A percentile compares a stretch with the other conserved stretches of the same genome.
Conservation (phyloP, 2,329 filamentous ascomycete genomes). For the Sporothrix protearum region DNA sequence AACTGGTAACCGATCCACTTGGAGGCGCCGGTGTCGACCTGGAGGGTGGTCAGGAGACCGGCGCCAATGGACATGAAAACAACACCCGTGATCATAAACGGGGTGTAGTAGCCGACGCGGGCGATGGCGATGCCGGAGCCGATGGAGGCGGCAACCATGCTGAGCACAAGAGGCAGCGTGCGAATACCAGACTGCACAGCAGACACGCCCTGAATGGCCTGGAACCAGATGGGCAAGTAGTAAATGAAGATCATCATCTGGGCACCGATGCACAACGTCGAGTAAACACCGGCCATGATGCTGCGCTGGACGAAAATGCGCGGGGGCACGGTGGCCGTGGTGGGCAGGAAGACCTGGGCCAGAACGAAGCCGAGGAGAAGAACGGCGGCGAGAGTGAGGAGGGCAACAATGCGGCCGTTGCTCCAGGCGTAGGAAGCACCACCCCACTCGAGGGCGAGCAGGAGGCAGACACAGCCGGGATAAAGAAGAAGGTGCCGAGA, state of each 20-base stretch:
- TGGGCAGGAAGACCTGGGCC: constrained; percentile 36
- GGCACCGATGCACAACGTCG: constrained; percentile 7
- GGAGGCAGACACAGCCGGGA: constrained; percentile 40
- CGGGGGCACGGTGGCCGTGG: constrained; percentile 38
- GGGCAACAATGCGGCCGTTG: constrained; percentile 35
- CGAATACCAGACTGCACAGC: constrained; percentile 42
- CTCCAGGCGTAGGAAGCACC: constrained; percentile 37
- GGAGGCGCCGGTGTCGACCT: constrained; percentile 34
- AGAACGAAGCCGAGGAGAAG: constrained; percentile 33
- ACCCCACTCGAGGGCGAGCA: constrained; percentile 46
- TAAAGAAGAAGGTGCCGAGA: constrained; percentile 28
- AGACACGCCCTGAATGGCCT: constrained; percentile 41
- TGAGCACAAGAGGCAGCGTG: constrained; percentile 42
- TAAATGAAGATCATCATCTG: constrained; percentile 22
- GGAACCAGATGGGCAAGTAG: constrained; percentile 42
- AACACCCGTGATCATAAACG: constrained; percentile 41
- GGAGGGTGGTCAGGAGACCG: constrained; percentile 41
- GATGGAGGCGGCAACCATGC: constrained; percentile 43
- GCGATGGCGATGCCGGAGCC: constrained; percentile 39
- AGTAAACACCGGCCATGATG: constrained; percentile 17
- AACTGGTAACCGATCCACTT: constrained; percentile 44
- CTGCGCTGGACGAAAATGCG: constrained; percentile 37
- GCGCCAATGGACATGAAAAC: constrained; percentile 40
- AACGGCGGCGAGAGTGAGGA: constrained; percentile 33
- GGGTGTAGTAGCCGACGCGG: constrained; percentile 45